Percentiles rank a stretch among this genome's conserved stretches.
Evolutionary conservation across 352 stramenopile species (phyloP).

Genomic region (Phytophthora boehmeriae): DNA sequence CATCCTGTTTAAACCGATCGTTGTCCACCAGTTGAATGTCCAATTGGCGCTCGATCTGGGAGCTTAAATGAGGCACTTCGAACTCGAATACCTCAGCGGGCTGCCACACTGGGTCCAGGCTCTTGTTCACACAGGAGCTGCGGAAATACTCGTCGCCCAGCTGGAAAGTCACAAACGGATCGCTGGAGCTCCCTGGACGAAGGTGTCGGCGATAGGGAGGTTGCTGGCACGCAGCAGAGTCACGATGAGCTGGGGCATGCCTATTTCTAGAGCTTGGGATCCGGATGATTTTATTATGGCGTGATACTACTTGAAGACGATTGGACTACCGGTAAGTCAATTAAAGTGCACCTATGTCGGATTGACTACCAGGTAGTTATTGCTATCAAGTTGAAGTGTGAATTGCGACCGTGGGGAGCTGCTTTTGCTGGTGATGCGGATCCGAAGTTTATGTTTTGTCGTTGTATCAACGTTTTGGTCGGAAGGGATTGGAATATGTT

Average conservation of each 20-base stretch:
- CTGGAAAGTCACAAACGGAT: constrained; percentile 75
- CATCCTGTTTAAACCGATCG: constrained; percentile 69
- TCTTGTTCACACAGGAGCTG: constrained; percentile 53
- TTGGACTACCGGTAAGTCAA: not conserved
- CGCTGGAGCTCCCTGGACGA: constrained; percentile 57
- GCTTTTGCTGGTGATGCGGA: too few relatives aligned
- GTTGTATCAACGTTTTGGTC: too few relatives aligned
- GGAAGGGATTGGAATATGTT: not conserved
- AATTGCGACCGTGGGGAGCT: too few relatives aligned
- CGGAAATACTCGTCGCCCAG: constrained; percentile 55
- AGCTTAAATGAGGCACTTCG: constrained; percentile 41
- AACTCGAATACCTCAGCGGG: constrained; percentile 80
- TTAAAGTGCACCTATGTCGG: too few relatives aligned
- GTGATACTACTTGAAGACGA: not conserved
- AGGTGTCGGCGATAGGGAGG: constrained; percentile 69
- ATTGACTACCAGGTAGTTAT: not conserved
- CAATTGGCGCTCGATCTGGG: constrained; percentile 45
- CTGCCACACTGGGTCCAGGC: constrained; percentile 74
- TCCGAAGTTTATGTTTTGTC: too few relatives aligned
- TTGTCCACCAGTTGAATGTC: constrained; percentile 68
- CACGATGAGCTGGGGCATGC: constrained; percentile 76
- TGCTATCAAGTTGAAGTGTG: too few relatives aligned
- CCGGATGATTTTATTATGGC: too few relatives aligned
- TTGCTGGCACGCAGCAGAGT: constrained; percentile 69
- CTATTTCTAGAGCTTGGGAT: too few relatives aligned